phyloP scores from a whole-genome alignment of 176 grass and related monocot genomes.

The Oryza longistaminata region DNA sequence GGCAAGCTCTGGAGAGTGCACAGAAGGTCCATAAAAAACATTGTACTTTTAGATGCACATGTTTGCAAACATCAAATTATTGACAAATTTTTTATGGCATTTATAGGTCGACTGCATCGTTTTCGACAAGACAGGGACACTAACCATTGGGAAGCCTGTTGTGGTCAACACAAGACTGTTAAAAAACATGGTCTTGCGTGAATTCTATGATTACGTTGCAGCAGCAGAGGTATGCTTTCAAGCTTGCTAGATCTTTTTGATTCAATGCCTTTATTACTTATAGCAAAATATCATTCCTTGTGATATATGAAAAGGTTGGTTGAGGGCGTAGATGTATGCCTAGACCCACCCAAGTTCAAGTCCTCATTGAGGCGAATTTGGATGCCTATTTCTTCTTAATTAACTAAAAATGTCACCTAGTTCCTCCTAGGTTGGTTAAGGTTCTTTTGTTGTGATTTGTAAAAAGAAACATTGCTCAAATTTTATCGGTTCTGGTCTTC shows the following conservation, averaged over 20 bases:
- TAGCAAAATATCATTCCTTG: neutral
- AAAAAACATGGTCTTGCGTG: conserved; percentile 75
- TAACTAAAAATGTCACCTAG: too few relatives aligned
- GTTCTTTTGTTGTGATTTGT: neutral
- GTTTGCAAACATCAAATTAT: conserved; percentile 1
- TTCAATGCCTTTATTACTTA: neutral
- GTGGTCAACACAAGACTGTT: conserved; percentile 78
- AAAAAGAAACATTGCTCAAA: neutral
- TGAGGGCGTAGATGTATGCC: too few relatives aligned
- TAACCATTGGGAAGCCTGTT: conserved; percentile 81
- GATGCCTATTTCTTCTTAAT: too few relatives aligned
- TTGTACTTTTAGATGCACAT: neutral
- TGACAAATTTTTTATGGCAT: neutral
- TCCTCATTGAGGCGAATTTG: too few relatives aligned
- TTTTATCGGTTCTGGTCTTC: conserved; percentile 7
- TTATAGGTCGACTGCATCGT: conserved; percentile 82
- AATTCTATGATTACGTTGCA: conserved; percentile 76
- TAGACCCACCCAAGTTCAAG: too few relatives aligned
- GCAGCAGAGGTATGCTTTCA: conserved; percentile 62
- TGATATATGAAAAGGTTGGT: neutral
- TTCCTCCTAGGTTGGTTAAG: too few relatives aligned
- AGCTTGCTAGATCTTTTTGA: neutral
- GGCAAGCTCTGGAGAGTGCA: conserved; percentile 89
- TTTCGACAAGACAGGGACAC: conserved; percentile 94
- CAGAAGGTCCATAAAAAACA: conserved; percentile 60